Evolutionary conservation across 2,329 filamentous ascomycete genomes (phyloP).

Genomic region (Ophiobolus disseminans): DNA sequence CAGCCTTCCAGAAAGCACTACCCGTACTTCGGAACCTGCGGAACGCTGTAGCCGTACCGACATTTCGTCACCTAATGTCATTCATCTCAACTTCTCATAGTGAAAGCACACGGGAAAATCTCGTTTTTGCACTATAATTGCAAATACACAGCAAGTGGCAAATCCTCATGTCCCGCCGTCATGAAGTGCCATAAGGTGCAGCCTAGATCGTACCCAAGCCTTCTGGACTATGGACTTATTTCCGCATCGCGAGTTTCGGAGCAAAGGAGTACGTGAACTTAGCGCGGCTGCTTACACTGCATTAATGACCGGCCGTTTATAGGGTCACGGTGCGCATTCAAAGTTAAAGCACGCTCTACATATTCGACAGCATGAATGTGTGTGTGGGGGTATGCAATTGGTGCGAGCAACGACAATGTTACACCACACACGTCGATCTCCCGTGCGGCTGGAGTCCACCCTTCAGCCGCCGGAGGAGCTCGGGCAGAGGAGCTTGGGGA

Average conservation of each 20-base stretch:
- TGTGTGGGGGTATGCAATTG: too few relatives aligned
- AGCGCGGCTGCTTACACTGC: slow-evolving; percentile 5
- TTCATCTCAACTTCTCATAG: too few relatives aligned
- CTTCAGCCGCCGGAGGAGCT: slow-evolving; percentile 15
- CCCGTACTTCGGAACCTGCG: slow-evolving; percentile 6
- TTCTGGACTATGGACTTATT: slow-evolving; percentile 4
- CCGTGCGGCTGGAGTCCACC: slow-evolving; percentile 18
- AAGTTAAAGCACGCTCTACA: too few relatives aligned
- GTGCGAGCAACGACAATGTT: slow-evolving; percentile 7
- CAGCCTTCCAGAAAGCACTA: not conserved
- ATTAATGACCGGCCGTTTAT: too few relatives aligned
- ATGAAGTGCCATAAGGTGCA: slow-evolving; percentile 13
- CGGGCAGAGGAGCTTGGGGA: slow-evolving; percentile 6
- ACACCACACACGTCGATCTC: slow-evolving; percentile 26
- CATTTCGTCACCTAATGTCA: too few relatives aligned
- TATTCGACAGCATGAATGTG: too few relatives aligned
- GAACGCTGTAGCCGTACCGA: too few relatives aligned
- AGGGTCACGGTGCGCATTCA: too few relatives aligned
- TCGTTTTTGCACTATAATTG: too few relatives aligned
- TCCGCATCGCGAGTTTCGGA: slow-evolving; percentile 2
- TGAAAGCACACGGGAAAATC: not conserved
- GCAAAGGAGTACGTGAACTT: not conserved
- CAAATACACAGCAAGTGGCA: not conserved
- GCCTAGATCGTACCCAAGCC: slow-evolving; percentile 10
- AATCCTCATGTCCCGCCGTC: slow-evolving; percentile 6